Evolutionary conservation across 768 basidiomycete genomes (phyloP).

Genomic region (Hypsizygus marmoreus): DNA sequence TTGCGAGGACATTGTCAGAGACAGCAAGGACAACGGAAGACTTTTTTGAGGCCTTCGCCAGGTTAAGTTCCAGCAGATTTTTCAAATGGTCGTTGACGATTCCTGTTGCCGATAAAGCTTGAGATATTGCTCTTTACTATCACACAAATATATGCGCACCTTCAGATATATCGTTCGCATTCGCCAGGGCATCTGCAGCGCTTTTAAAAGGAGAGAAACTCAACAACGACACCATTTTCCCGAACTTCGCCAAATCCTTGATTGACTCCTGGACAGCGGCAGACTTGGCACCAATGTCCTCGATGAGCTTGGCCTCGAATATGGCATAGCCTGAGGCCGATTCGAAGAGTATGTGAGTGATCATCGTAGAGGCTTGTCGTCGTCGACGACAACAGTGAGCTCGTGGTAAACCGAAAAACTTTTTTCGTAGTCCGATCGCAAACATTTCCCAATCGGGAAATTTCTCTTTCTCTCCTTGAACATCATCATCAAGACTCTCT

Average conservation of each 20-base stretch:
- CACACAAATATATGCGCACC: conserved; percentile 48
- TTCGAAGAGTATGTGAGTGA: conserved; percentile 91
- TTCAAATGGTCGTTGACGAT: conserved; percentile 83
- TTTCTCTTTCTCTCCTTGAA: not conserved
- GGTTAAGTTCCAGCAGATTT: conserved; percentile 84
- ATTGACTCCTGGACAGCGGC: conserved; percentile 83
- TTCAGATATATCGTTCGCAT: conserved; percentile 94
- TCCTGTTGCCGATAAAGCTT: conserved; percentile 44
- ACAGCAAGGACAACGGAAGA: conserved; percentile 76
- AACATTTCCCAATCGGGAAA: conserved; percentile 14
- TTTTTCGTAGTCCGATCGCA: conserved; percentile 32
- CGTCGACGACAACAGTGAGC: conserved; percentile 35
- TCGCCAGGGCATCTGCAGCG: conserved; percentile 92
- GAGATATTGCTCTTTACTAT: conserved; percentile 1
- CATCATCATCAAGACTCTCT: not conserved
- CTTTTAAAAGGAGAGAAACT: conserved; percentile 95
- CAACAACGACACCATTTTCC: conserved; percentile 87
- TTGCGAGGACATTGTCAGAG: conserved; percentile 72
- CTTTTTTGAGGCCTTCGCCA: conserved; percentile 74
- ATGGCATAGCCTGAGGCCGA: conserved; percentile 92
- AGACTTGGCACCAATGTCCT: conserved; percentile 84
- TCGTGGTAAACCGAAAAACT: conserved; percentile 23
- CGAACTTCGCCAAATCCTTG: conserved; percentile 83
- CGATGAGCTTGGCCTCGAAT: conserved; percentile 83
- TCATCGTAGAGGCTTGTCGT: conserved; percentile 45